Percentiles rank a stretch among this genome's conserved stretches.
These are phyloP conservation scores for Begonia fuchsioides DNA, from an alignment of 306 rosid genomes.

Conservation along the genomic window DNA sequence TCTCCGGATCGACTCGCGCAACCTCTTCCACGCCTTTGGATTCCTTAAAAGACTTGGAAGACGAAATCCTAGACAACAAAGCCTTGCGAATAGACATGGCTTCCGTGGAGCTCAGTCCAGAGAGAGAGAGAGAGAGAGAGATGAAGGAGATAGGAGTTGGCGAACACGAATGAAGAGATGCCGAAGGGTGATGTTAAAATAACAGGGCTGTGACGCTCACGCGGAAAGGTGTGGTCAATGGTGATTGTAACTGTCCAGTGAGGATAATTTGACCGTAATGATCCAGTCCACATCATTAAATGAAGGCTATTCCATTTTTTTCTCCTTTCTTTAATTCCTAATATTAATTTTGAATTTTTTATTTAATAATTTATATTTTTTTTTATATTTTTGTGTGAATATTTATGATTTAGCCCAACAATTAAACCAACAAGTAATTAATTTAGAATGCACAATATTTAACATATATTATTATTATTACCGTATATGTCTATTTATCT, in stretches of 20 bases:
- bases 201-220: conserved; percentile 15
- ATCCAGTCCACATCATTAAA: too few species aligned
- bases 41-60: conserved; percentile 63
- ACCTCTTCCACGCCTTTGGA: conserved; percentile 1
- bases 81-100: conserved; percentile 52
- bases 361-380: too few species aligned
- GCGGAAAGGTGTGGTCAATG: conserved; percentile 2
- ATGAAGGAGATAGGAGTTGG: not conserved
- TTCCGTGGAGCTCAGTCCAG: conserved; percentile 7
- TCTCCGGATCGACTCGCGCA: conserved; percentile 1
- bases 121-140: too few species aligned
- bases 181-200: conserved; percentile 6
- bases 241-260: conserved; percentile 4
- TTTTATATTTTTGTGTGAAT: too few species aligned
- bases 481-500: too few species aligned
- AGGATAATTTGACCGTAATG: not conserved
- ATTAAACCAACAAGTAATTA: too few species aligned
- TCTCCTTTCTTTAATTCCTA: too few species aligned
- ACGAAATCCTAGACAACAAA: conserved; percentile 56
- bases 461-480: too few species aligned
- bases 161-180: not conserved
- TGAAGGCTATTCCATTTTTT: too few species aligned
- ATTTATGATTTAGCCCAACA: too few species aligned
- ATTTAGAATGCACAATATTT: too few species aligned
- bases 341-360: too few species aligned